Percentiles rank a stretch among this genome's conserved stretches.
Conservation (phyloP, 768 basidiomycete species). For the Tricholoma sp. region DNA sequence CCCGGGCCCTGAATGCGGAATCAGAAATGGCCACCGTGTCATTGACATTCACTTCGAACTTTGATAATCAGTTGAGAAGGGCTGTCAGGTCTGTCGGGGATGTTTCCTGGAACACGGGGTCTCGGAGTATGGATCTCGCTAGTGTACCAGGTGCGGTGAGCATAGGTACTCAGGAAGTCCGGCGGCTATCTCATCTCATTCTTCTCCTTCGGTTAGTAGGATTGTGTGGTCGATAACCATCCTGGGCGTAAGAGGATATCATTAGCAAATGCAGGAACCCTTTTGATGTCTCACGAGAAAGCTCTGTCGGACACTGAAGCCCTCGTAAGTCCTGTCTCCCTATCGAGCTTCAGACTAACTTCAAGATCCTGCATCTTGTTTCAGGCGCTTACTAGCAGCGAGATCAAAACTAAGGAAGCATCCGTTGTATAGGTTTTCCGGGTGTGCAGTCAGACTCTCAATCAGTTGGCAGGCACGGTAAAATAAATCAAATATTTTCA, state of each 20-base stretch:
- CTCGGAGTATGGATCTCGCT: neutral
- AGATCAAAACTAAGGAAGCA: no score
- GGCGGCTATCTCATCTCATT: neutral
- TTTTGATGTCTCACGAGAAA: no score
- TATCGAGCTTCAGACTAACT: no score
- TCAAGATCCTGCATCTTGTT: no score
- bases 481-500: no score
- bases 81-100: neutral
- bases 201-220: neutral
- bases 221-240: neutral
- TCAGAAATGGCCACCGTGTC: neutral
- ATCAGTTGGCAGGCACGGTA: no score
- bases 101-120: neutral
- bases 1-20: neutral
- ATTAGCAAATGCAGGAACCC: no score
- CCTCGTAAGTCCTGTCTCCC: no score
- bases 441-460: no score
- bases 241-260: neutral
- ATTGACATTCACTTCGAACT: neutral
- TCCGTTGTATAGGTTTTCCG: no score
- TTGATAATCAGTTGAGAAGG: neutral
- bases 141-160: neutral
- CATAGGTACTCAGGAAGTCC: neutral
- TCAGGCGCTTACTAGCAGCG: no score
- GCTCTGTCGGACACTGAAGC: no score